phyloP scores from a whole-genome alignment of 225 moss, liverwort and hornwort genomes.

The Climacium dendroides region DNA sequence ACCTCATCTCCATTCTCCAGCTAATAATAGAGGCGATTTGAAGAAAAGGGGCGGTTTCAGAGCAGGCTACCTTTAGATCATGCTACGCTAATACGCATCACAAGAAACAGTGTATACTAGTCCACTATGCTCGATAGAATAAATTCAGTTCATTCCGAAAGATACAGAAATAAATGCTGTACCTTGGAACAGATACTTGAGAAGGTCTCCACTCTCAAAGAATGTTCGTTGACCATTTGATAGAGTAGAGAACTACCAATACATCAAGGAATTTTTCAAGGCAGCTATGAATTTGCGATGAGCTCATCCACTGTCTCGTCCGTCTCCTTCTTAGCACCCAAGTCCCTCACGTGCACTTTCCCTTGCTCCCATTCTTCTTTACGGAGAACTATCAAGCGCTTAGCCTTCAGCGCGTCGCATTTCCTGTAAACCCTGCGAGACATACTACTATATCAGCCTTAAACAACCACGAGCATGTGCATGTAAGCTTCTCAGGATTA shows the following conservation, averaged over 20 bases:
- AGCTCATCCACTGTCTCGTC: conserved; percentile 44
- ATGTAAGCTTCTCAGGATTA: neutral
- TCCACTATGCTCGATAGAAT: neutral
- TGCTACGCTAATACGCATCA: neutral
- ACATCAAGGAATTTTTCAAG: neutral
- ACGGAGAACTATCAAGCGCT: conserved; percentile 74
- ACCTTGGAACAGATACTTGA: neutral
- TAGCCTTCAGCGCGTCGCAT: conserved; percentile 54
- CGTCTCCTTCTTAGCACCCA: conserved; percentile 35
- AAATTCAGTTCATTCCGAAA: neutral
- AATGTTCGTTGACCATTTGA: neutral
- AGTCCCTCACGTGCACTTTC: conserved; percentile 62
- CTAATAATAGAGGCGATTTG: no score
- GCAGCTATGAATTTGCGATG: neutral
- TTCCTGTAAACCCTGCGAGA: conserved; percentile 56
- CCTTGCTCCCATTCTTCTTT: conserved; percentile 69
- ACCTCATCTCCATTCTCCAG: no score
- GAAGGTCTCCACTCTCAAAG: neutral
- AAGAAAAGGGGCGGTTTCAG: no score
- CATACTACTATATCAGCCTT: neutral
- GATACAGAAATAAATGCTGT: neutral
- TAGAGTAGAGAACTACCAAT: neutral
- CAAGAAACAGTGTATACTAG: neutral
- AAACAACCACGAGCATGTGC: neutral
- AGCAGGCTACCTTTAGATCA: no score